Percentiles rank a stretch among this genome's conserved stretches.
Conservation (phyloP, 108 stramenopile species). For the Fistulifera pelliculosa region DNA sequence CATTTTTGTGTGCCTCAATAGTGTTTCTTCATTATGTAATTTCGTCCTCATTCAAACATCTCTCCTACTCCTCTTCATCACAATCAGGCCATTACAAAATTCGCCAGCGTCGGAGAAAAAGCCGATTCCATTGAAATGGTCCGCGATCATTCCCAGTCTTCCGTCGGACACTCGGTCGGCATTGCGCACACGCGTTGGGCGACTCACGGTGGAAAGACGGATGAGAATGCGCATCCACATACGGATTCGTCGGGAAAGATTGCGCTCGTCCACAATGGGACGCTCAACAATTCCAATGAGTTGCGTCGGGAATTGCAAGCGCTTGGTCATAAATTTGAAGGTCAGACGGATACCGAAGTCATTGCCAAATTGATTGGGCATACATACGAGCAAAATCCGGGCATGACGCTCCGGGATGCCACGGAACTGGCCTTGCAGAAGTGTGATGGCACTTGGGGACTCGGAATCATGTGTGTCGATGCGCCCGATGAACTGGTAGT, state of each 20-base stretch:
- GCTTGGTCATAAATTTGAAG: conserved; percentile 77
- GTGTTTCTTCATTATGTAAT: background rate
- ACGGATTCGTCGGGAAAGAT: conserved; percentile 88
- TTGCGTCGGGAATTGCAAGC: conserved; percentile 78
- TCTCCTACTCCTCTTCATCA: background rate
- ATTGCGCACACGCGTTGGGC: conserved; percentile 99
- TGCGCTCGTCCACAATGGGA: conserved; percentile 98
- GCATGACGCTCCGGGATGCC: conserved; percentile 59
- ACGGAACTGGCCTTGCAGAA: conserved; percentile 72
- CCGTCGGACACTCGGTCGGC: conserved; percentile 73
- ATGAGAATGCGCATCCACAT: conserved; percentile 98
- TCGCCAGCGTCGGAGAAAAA: conserved; percentile 86
- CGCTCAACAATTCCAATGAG: conserved; percentile 92
- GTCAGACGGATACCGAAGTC: conserved; percentile 98
- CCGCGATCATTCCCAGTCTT: conserved; percentile 38
- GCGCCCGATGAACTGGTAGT: conserved; percentile 90
- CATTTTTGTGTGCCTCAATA: background rate
- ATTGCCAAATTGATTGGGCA: conserved; percentile 93
- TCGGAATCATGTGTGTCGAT: conserved; percentile 78
- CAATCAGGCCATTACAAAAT: conserved; percentile 87
- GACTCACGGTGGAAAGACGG: conserved; percentile 98
- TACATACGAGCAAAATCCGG: conserved; percentile 35
- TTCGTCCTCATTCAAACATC: background rate
- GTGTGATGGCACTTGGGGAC: conserved; percentile 95
- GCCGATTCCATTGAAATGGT: conserved; percentile 91